Evolutionary conservation across 495 filamentous ascomycete genomes (phyloP).

Genomic region (Trichoderma erinaceum): DNA sequence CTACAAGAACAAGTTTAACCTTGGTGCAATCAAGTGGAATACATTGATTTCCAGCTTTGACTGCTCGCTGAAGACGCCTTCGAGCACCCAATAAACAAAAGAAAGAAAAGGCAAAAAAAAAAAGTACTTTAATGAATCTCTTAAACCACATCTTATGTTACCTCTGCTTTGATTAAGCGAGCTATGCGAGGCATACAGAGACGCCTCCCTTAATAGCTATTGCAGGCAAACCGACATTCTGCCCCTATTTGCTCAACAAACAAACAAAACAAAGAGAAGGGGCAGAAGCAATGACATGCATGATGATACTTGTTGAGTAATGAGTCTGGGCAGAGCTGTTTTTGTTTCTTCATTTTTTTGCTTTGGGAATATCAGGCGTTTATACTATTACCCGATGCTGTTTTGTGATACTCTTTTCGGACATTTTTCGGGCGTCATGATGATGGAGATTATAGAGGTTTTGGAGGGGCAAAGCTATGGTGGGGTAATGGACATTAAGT

Average conservation of each 20-base stretch:
- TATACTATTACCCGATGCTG: slow-evolving; percentile 10
- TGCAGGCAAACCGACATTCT: too few relatives aligned
- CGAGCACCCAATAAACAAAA: background rate
- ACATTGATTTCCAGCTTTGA: slow-evolving; percentile 32
- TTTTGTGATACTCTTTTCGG: slow-evolving; percentile 16
- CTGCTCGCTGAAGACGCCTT: slow-evolving; percentile 25
- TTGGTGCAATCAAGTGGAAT: slow-evolving; percentile 32
- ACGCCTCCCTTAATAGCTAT: too few relatives aligned
- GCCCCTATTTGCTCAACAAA: background rate
- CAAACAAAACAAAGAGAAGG: background rate
- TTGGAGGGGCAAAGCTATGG: background rate
- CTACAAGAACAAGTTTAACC: slow-evolving; percentile 33
- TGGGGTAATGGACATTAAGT: background rate
- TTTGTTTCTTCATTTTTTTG: background rate
- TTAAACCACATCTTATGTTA: too few relatives aligned
- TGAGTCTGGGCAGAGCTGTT: background rate
- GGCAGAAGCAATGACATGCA: background rate
- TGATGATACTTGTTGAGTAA: background rate
- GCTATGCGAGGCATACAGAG: too few relatives aligned
- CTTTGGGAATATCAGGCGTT: background rate
- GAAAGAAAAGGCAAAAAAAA: background rate
- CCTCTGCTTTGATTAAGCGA: background rate
- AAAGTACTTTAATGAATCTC: background rate
- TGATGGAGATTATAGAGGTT: background rate
- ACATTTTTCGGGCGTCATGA: slow-evolving; percentile 14